phyloP scores from a whole-genome alignment of 768 basidiomycete species.

The Collybiopsis confluens region DNA sequence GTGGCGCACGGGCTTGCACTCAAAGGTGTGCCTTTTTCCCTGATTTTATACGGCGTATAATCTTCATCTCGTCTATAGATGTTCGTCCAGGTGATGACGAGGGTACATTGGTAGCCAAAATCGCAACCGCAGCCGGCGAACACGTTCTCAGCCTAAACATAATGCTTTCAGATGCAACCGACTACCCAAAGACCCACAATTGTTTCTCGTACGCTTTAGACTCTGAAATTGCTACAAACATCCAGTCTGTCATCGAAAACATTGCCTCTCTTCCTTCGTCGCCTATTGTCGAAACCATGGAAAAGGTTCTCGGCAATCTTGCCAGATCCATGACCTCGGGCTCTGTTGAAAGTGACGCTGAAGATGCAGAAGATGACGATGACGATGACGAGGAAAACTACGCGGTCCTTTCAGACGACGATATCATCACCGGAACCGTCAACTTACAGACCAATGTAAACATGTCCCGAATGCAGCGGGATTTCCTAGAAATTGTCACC shows the following conservation, averaged over 20 bases:
- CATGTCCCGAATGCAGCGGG: slow-evolving; percentile 50
- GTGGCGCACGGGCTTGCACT: slow-evolving; percentile 33
- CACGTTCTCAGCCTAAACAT: slow-evolving; percentile 36
- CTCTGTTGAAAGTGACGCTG: slow-evolving; percentile 13
- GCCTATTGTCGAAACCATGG: slow-evolving; percentile 41
- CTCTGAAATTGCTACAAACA: slow-evolving; percentile 31
- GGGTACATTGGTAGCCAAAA: slow-evolving; percentile 50
- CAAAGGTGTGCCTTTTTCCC: slow-evolving; percentile 28
- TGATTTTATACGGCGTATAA: background rate
- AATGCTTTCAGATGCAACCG: slow-evolving; percentile 57
- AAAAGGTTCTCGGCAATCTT: slow-evolving; percentile 35
- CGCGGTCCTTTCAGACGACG: background rate
- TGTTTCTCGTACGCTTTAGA: slow-evolving; percentile 54
- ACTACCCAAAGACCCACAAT: slow-evolving; percentile 58
- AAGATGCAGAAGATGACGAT: slow-evolving; percentile 11
- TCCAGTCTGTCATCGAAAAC: slow-evolving; percentile 40
- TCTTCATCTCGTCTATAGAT: slow-evolving; percentile 26
- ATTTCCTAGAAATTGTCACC: slow-evolving; percentile 58
- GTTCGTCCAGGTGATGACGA: slow-evolving; percentile 59
- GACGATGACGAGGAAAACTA: background rate
- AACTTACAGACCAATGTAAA: slow-evolving; percentile 51
- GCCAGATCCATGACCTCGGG: slow-evolving; percentile 17
- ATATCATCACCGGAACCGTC: slow-evolving; percentile 36
- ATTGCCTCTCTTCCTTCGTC: slow-evolving; percentile 37
- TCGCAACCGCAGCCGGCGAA: slow-evolving; percentile 31